Conservation (phyloP, 257 asterid species). For the Primulina tabacum region DNA sequence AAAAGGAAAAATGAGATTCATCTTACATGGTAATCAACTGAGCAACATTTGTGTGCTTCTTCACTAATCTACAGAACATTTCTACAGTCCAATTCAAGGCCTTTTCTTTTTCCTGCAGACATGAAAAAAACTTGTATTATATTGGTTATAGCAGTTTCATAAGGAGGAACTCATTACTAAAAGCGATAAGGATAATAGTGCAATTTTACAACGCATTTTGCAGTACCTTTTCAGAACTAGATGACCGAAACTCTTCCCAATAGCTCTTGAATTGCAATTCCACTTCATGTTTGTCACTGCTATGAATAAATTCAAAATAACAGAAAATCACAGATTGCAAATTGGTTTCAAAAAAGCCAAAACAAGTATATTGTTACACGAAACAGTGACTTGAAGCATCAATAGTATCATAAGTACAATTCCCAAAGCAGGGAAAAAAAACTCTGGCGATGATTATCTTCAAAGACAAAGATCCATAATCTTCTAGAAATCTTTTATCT, state of each 20-base stretch:
- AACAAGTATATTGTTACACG: background rate
- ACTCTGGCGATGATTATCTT: conserved; percentile 5
- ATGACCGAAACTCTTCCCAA: conserved; percentile 95
- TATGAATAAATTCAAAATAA: conserved; percentile 17
- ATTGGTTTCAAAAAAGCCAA: conserved; percentile 20
- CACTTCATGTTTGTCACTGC: conserved; percentile 74
- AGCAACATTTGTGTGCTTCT: conserved; percentile 81
- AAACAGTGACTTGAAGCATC: background rate
- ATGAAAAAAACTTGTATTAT: conserved; percentile 28
- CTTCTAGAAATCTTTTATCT: conserved; percentile 10
- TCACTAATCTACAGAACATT: conserved; percentile 93
- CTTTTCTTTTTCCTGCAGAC: conserved; percentile 92
- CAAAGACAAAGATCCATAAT: conserved; percentile 7
- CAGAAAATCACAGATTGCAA: conserved; percentile 17
- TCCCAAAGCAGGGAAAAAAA: background rate
- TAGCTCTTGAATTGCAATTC: conserved; percentile 94
- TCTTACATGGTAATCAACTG: conserved; percentile 84
- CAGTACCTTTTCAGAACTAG: conserved; percentile 62
- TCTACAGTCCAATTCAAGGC: conserved; percentile 91
- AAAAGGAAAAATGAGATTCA: conserved; percentile 26
- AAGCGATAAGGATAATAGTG: conserved; percentile 4
- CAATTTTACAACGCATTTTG: conserved; percentile 16
- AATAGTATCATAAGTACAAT: background rate
- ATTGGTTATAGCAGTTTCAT: background rate
- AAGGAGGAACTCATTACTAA: conserved; percentile 9